These are phyloP conservation scores for Cymbopogon flexuosus DNA, from an alignment of 202 grass and related monocot genomes.

Conservation along the genomic window DNA sequence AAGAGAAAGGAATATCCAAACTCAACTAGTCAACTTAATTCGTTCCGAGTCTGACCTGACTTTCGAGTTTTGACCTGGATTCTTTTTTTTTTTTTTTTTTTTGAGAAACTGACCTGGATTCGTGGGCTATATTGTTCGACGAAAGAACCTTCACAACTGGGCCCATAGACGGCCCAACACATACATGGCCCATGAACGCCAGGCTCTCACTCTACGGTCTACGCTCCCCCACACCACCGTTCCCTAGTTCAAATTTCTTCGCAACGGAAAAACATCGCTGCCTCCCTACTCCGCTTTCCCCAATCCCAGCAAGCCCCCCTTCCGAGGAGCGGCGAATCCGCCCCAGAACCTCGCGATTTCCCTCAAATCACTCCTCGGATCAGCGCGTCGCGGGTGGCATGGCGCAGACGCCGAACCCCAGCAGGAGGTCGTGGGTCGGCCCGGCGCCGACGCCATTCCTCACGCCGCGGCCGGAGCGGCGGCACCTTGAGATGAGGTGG, in stretches of 20 bases:
- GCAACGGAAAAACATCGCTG: background rate
- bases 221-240: background rate
- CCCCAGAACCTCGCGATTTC: constrained; percentile 12
- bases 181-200: background rate
- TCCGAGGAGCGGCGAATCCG: constrained; percentile 32
- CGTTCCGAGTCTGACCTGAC: background rate
- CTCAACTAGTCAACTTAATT: background rate
- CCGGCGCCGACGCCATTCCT: constrained; percentile 49
- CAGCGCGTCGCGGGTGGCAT: constrained; percentile 26
- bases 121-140: background rate
- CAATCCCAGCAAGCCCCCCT: background rate
- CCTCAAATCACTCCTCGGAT: background rate
- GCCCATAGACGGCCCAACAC: background rate
- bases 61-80: background rate
- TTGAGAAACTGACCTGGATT: background rate
- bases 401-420: constrained; percentile 69
- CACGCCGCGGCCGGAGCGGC: constrained; percentile 65
- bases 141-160: background rate
- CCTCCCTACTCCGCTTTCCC: background rate
- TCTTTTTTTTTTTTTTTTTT: background rate
- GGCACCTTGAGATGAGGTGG: constrained; percentile 66
- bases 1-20: background rate
- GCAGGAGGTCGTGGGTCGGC: constrained; percentile 48
- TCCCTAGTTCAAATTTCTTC: constrained; percentile 38
- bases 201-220: background rate